Evolutionary conservation across 345 rosid genomes (phyloP), one percentile per base, ranked within the genome.

Genomic region (Eucalyptus sp.): DNA sequence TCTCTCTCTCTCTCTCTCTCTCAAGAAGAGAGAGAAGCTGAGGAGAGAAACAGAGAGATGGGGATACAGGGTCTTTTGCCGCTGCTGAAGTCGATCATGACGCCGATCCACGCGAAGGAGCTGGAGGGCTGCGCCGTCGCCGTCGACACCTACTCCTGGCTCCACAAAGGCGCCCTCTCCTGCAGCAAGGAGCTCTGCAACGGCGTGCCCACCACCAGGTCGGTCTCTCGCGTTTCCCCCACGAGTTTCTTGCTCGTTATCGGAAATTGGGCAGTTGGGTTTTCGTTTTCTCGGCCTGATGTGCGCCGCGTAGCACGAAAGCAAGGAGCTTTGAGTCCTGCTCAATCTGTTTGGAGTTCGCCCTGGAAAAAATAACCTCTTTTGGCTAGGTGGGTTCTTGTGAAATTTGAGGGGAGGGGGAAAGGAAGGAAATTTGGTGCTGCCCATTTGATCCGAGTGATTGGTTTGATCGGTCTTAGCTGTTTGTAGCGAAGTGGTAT

Each of bases 101-200:
- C 68, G 66, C 96, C 99, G 49, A 87, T 94, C 37, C 99, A 97
- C 89, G 88, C 95, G 86, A 95, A 94, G 89, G 97, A 97, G 50
- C 94, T 98, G 86, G 92, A 96, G 85, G 99, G 97, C 84, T 95
- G 94, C 89, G 86, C 71, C 50, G 99, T 96, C 81, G 99, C 99
- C 56, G 93, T 98, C 50, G 99, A 98, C 89, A 95, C 99, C 79
- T 98, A 97, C 88, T 98, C 99, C 49, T 98, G 99, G 99, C 97
- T 98, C 86, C 97, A 96, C 92, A 96, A 93, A 90, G 96, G 97
- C 8, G 97, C 97, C 2, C 87, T 96, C 88, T 93, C 96, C 87
- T 96, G 97, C 91, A 92, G 97, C 90, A 92, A 90, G 31, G 92
- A 96, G 92, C 96, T 96, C 89, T 95, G 98, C 90, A 96, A 95